Conservation (phyloP, 2,329 filamentous ascomycete genomes). For the Penicillium sumatraense region DNA sequence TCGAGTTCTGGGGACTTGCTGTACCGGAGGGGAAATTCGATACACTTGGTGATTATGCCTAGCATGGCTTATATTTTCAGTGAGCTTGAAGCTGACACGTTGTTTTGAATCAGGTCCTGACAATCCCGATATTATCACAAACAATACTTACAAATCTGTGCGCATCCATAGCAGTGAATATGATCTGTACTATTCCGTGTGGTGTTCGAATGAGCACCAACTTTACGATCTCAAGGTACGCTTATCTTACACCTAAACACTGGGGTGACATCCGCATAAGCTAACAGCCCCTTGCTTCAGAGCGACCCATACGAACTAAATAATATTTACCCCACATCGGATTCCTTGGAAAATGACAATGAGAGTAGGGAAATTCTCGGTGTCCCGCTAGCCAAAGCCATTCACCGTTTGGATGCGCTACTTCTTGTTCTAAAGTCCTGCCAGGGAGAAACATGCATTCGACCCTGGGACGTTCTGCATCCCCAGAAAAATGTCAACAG, state of each 20-base stretch:
- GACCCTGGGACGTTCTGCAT: slow-evolving; percentile 36
- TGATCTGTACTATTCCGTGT: slow-evolving; percentile 41
- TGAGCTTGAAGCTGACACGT: too few species aligned
- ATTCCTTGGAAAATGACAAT: not conserved
- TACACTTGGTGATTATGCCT: not conserved
- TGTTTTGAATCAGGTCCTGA: not conserved
- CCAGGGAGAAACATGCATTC: slow-evolving; percentile 30
- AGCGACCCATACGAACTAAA: not conserved
- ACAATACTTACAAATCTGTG: slow-evolving; percentile 11
- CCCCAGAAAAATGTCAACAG: not conserved
- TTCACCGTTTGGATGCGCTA: slow-evolving; percentile 32
- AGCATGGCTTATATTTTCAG: not conserved
- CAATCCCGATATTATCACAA: not conserved
- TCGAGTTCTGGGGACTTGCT: slow-evolving; percentile 59
- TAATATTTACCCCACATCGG: not conserved
- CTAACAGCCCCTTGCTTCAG: not conserved
- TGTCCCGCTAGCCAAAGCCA: slow-evolving; percentile 34
- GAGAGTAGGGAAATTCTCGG: slow-evolving; percentile 1
- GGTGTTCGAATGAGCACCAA: slow-evolving; percentile 41
- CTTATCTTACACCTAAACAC: too few species aligned
- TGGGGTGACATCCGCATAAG: too few species aligned
- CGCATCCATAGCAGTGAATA: slow-evolving; percentile 30
- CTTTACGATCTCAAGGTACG: slow-evolving; percentile 30
- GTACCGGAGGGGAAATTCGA: not conserved
- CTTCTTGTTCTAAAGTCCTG: slow-evolving; percentile 41